Percentiles rank a stretch among this genome's conserved stretches.
phyloP scores from a whole-genome alignment of 75 land plant species.

The Pseudotsuga menziesii region DNA sequence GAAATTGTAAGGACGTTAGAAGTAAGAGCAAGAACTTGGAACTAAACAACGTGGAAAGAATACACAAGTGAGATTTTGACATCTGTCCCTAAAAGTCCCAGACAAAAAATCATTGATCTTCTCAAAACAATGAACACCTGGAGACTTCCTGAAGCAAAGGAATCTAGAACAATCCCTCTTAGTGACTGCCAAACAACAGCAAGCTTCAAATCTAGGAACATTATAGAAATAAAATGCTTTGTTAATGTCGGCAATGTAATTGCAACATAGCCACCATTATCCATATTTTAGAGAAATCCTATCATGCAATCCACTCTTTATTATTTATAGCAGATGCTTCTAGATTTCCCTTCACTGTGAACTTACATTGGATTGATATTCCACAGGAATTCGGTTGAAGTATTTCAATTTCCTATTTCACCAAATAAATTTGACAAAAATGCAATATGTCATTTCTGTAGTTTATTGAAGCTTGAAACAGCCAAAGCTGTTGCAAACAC shows the following conservation, averaged over 20 bases:
- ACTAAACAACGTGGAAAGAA: neutral
- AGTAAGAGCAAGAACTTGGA: neutral
- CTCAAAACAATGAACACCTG: neutral
- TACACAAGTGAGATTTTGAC: neutral
- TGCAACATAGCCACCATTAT: neutral
- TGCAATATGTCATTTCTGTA: neutral
- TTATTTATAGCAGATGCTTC: neutral
- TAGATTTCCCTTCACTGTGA: neutral
- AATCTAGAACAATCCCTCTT: neutral
- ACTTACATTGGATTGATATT: neutral
- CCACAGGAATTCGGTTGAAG: neutral
- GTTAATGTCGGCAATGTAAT: neutral
- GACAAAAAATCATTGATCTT: neutral
- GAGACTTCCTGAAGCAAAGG: neutral
- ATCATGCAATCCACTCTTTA: neutral
- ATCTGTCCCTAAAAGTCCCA: neutral
- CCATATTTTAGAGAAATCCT: neutral
- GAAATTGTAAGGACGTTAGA: neutral
- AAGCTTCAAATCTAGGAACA: neutral
- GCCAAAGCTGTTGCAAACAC: neutral
- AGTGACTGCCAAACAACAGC: neutral
- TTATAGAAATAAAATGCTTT: neutral
- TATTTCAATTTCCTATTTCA: neutral
- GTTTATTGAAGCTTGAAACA: neutral
- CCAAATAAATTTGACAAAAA: neutral